A percentile compares a stretch with the other conserved stretches of the same genome.
Conservation (phyloP, 73 alveolate species). For the Blepharisma stoltei region DNA sequence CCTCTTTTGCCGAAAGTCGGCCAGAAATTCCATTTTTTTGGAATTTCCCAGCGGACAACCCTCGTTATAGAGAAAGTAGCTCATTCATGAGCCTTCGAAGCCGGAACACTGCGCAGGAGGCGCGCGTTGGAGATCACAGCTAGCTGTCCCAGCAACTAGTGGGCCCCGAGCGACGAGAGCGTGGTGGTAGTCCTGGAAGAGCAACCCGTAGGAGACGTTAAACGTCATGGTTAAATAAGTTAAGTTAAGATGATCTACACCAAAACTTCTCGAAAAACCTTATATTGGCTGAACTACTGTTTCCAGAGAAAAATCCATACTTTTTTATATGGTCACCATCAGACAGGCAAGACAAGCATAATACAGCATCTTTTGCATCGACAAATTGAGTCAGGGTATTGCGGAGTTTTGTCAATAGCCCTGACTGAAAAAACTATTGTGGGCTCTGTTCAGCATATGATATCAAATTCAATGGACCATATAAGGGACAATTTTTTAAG, state of each 20-base stretch:
- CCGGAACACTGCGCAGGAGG: too few relatives aligned
- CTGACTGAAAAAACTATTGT: constrained; percentile 6
- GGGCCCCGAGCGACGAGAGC: too few relatives aligned
- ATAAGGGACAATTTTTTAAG: not conserved
- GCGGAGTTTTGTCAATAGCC: not conserved
- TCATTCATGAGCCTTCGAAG: too few relatives aligned
- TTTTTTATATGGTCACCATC: not conserved
- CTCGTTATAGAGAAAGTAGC: too few relatives aligned
- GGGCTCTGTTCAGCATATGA: not conserved
- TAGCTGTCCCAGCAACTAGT: too few relatives aligned
- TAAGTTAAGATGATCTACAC: not conserved
- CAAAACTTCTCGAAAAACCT: not conserved
- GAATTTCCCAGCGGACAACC: too few relatives aligned
- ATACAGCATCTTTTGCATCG: not conserved
- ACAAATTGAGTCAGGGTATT: not conserved
- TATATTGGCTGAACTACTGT: constrained; percentile 21
- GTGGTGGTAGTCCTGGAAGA: too few relatives aligned
- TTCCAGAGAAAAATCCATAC: not conserved
- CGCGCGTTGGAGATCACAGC: too few relatives aligned
- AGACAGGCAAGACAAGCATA: not conserved
- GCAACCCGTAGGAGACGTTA: too few relatives aligned
- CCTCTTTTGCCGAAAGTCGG: too few relatives aligned
- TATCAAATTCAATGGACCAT: not conserved
- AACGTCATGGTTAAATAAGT: too few relatives aligned
- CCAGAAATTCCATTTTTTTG: too few relatives aligned